These are phyloP conservation scores for Xylaria curta DNA, from an alignment of 495 filamentous ascomycete species.

Conservation along the genomic window DNA sequence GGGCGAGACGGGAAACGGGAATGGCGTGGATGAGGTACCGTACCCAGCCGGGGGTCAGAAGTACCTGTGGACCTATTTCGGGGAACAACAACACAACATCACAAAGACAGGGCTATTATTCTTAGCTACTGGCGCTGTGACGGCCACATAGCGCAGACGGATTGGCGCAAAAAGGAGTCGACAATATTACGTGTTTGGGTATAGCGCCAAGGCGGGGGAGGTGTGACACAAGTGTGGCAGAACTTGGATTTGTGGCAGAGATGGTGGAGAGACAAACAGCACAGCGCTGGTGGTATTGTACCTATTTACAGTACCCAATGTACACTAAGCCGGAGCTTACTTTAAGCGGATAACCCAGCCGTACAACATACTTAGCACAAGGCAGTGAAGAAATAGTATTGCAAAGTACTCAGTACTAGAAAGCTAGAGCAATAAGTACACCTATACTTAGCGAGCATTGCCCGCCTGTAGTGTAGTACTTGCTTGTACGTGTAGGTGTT, in stretches of 20 bases:
- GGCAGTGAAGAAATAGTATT: neutral
- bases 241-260: conserved; percentile 1
- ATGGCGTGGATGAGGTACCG: conserved; percentile 19
- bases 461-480: neutral
- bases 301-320: neutral
- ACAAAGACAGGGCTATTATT: conserved; percentile 15
- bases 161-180: conserved; percentile 15
- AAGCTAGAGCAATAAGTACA: neutral
- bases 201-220: neutral
- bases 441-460: neutral
- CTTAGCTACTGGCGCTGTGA: neutral
- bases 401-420: neutral
- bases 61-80: conserved; percentile 16
- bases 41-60: neutral
- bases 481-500: neutral
- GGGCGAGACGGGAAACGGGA: conserved; percentile 11
- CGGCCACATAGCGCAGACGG: neutral
- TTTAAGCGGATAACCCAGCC: neutral
- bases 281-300: neutral
- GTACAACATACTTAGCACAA: neutral
- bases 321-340: neutral
- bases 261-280: neutral
- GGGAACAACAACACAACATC: conserved; percentile 3
- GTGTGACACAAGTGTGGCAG: conserved; percentile 15
- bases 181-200: conserved; percentile 19